A percentile compares a stretch with the other conserved stretches of the same genome.
Evolutionary conservation across 2,329 filamentous ascomycete genomes (phyloP).

Genomic region (Trichoderma semiorbis): DNA sequence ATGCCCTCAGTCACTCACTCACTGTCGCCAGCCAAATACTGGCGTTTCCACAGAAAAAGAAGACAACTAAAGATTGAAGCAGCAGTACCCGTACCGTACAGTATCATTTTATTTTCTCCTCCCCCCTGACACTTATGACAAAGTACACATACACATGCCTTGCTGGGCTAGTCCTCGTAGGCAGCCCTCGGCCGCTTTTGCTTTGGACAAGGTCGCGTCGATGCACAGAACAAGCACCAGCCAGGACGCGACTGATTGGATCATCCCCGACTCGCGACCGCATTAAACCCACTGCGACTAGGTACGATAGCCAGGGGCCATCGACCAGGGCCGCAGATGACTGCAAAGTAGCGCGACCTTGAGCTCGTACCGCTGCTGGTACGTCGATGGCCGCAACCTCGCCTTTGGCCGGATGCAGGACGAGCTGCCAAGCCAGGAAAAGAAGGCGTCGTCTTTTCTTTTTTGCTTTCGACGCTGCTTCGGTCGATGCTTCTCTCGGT

Average conservation of each 20-base stretch:
- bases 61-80: neutral
- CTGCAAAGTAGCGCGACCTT: conserved; percentile 12
- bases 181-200: conserved; percentile 19
- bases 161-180: conserved; percentile 3
- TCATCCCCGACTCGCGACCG: conserved; percentile 18
- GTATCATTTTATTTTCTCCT: neutral
- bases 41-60: neutral
- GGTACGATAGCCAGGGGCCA: conserved; percentile 11
- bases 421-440: neutral
- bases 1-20: neutral
- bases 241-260: conserved; percentile 28
- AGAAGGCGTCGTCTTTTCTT: neutral
- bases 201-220: conserved; percentile 26
- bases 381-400: conserved; percentile 4
- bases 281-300: conserved; percentile 11
- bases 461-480: conserved; percentile 1
- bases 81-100: neutral
- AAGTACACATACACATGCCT: conserved; percentile 25
- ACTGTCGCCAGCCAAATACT: neutral
- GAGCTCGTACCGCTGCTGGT: neutral
- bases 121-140: neutral
- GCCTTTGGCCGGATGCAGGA: conserved; percentile 17
- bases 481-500: neutral
- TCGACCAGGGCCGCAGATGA: conserved; percentile 16
- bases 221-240: conserved; percentile 23